phyloP scores from a whole-genome alignment of 108 stramenopile species.

The Seminavis robusta region DNA sequence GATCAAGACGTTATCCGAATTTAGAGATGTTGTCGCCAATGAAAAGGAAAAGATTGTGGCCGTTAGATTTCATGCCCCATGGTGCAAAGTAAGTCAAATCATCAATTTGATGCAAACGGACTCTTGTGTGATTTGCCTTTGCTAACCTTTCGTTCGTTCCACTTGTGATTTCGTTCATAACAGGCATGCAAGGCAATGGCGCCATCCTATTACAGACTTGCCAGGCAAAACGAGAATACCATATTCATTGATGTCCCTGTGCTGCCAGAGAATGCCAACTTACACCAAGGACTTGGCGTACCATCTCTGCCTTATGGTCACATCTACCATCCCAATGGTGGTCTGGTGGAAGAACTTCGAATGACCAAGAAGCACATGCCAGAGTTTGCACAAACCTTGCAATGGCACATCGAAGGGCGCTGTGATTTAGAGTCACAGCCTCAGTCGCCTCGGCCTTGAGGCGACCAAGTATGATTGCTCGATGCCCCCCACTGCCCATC shows the following conservation, averaged over 20 bases:
- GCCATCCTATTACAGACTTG: slow-evolving; percentile 52
- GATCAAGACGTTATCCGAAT: slow-evolving; percentile 45
- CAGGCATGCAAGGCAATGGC: slow-evolving; percentile 68
- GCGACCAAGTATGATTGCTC: too few species aligned
- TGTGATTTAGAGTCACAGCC: slow-evolving; percentile 3
- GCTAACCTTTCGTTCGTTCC: background rate
- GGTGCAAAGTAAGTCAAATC: slow-evolving; percentile 59
- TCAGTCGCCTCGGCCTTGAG: too few species aligned
- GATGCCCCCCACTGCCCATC: too few species aligned
- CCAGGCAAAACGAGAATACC: slow-evolving; percentile 32
- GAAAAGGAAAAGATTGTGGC: slow-evolving; percentile 47
- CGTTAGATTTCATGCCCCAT: slow-evolving; percentile 62
- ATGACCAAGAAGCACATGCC: slow-evolving; percentile 41
- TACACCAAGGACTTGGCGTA: slow-evolving; percentile 65
- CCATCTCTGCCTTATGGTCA: slow-evolving; percentile 62
- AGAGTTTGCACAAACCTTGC: slow-evolving; percentile 10
- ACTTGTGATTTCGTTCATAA: background rate
- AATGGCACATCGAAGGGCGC: background rate
- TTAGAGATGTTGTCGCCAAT: slow-evolving; percentile 42
- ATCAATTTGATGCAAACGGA: background rate
- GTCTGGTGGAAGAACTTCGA: slow-evolving; percentile 62
- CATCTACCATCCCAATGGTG: slow-evolving; percentile 60
- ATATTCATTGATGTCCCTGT: slow-evolving; percentile 67
- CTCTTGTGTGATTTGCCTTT: background rate
- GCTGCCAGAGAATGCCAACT: slow-evolving; percentile 48